phyloP scores from a whole-genome alignment of 768 basidiomycete genomes.

The Sporobolomyces phaffii region DNA sequence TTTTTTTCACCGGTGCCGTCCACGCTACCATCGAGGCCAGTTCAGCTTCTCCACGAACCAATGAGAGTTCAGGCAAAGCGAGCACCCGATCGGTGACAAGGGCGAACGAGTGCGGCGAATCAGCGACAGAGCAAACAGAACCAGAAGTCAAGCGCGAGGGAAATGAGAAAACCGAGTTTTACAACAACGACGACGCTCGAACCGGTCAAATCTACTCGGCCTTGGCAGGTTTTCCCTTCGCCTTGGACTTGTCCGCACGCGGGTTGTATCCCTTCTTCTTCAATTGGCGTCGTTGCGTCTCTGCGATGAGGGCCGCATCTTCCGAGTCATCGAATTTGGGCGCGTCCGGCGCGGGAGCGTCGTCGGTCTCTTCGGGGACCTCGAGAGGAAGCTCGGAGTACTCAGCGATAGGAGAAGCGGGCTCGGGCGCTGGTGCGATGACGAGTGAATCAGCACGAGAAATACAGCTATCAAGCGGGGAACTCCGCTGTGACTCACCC shows the following conservation, averaged over 20 bases:
- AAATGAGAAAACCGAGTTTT: neutral
- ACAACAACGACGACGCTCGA: constrained; percentile 13
- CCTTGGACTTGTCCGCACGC: constrained; percentile 39
- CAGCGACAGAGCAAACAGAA: neutral
- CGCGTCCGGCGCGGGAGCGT: constrained; percentile 37
- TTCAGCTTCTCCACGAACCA: neutral
- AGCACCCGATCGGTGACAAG: neutral
- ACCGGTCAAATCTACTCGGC: neutral
- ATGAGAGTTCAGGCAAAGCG: neutral
- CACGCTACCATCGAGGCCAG: no score
- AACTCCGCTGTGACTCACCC: constrained; percentile 9
- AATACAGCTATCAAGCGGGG: neutral
- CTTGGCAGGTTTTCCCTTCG: constrained; percentile 17
- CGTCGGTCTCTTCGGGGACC: constrained; percentile 47
- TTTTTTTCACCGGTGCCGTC: neutral
- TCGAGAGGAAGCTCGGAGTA: constrained; percentile 42
- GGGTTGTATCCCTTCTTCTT: constrained; percentile 51
- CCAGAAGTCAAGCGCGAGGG: neutral
- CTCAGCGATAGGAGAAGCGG: constrained; percentile 41
- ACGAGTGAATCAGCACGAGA: neutral
- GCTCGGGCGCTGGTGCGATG: constrained; percentile 43
- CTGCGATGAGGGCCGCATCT: constrained; percentile 69
- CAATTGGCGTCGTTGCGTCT: constrained; percentile 55
- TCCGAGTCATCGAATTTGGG: constrained; percentile 65
- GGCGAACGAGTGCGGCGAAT: neutral